Conservation (phyloP, 306 rosid species). For the Abrus precatorius region DNA sequence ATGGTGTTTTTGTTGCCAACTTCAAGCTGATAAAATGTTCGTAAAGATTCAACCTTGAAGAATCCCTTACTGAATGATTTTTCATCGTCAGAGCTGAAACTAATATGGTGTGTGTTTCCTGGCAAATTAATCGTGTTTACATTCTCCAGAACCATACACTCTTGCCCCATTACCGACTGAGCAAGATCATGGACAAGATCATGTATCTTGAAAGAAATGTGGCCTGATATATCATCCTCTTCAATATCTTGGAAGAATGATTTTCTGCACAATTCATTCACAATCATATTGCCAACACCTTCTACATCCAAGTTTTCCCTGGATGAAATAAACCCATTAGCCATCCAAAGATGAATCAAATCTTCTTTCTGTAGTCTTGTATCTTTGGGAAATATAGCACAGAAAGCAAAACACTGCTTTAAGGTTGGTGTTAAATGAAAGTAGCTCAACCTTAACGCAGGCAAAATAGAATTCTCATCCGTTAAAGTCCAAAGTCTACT, state of each 20-base stretch:
- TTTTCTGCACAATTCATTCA: background rate
- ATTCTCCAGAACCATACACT: background rate
- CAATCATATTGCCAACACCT: background rate
- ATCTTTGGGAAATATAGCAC: constrained; percentile 36
- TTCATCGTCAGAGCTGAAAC: background rate
- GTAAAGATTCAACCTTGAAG: background rate
- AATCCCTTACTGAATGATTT: background rate
- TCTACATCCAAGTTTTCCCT: background rate
- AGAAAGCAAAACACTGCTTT: constrained; percentile 1
- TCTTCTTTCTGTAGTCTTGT: background rate
- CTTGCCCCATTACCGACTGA: background rate
- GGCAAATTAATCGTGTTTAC: background rate
- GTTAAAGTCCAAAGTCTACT: background rate
- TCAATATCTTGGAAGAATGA: background rate
- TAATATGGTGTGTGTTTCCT: background rate
- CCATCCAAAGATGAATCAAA: background rate
- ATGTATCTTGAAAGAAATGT: constrained; percentile 17
- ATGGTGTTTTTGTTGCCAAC: background rate
- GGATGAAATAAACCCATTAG: background rate
- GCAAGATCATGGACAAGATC: constrained; percentile 21
- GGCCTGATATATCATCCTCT: background rate
- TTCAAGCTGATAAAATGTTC: background rate
- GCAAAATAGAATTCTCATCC: background rate
- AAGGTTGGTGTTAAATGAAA: background rate
- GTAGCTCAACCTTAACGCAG: constrained; percentile 13